A percentile compares a stretch with the other conserved stretches of the same genome.
These are phyloP conservation scores for Aristolochia fimbriata DNA, from an alignment of 164 flowering plant genomes.

Conservation along the genomic window DNA sequence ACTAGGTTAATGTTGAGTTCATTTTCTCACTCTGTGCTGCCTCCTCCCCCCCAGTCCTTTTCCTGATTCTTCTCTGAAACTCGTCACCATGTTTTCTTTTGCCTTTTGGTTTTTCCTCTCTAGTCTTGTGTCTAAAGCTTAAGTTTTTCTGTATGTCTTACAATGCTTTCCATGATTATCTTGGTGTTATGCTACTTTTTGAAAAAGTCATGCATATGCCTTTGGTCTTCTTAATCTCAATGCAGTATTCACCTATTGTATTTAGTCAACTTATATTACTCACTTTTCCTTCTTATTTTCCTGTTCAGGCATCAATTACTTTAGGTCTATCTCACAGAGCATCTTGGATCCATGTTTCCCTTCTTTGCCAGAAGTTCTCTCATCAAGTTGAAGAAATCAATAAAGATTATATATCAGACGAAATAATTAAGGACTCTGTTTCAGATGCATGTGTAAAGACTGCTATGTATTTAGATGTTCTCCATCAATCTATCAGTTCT, in stretches of 20 bases:
- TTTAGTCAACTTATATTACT: neutral
- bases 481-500: constrained; percentile 36
- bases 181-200: no score
- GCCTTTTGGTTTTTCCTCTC: no score
- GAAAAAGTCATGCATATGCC: no score
- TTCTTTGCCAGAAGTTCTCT: constrained; percentile 31
- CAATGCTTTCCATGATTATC: no score
- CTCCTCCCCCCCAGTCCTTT: no score
- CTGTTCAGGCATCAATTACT: constrained; percentile 57
- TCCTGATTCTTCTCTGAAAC: no score
- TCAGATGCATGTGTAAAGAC: constrained; percentile 47
- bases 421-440: constrained; percentile 31
- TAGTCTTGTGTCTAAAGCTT: no score
- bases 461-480: constrained; percentile 52
- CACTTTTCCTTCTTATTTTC: neutral
- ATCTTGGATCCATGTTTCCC: constrained; percentile 51
- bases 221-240: no score
- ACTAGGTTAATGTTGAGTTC: no score
- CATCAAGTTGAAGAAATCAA: constrained; percentile 16
- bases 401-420: constrained; percentile 35
- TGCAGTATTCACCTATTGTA: neutral
- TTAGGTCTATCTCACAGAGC: constrained; percentile 48
- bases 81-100: no score
- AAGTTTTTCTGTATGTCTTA: no score
- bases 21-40: no score